Base-by-base conservation (phyloP, 2,329 filamentous ascomycete species). In the Penicillium sp. region DNA sequence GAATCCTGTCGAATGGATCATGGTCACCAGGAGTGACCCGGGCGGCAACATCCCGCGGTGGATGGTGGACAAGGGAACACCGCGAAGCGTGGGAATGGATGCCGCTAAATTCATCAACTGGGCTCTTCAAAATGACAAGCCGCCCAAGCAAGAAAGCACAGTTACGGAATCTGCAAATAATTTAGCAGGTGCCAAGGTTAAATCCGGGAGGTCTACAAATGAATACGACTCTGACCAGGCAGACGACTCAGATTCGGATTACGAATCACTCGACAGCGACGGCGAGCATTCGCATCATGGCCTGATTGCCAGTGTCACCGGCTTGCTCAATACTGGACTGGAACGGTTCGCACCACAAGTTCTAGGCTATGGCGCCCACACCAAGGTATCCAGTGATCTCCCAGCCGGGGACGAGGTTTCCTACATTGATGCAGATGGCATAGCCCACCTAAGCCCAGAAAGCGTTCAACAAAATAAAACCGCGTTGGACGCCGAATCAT, bases 31-130 rank as follows among this genome's bases (percentile, higher is more conserved):
- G 47, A 93, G 89, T 70, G 91, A 96, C 65, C 91, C 92, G 3
- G 92, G 92, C 11, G 92, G 92, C 50, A 93, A 86, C 57, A 92
- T 96, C 18, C 92, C 92, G 1, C 83, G 89, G 14, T 96, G 94
- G 75, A 87, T 96, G 82, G 90, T 96, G n/a, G 92, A 96, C 67
- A 86, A 90, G 69, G 90, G 89, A 31, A 96, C 92, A 0, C 92
- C 92, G 0, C 85, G 82, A 11, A 89, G 89, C 35, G 94, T 96
- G 64, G 82, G 90, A 26, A 81, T 81, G 40, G 92, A 96, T 71
- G 89, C 91, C 0, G 82, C 82, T 51, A 94, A 92, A 72, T 95
- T 96, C 63, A 71, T 94, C 14, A 84, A 91, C 55, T 96, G 92
- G 92, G 87, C 86, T 4, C 82, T 81, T 60, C 75, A 78, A 32